Evolutionary conservation across 2,329 filamentous ascomycete species (phyloP).

Genomic region (Moelleriella libera): DNA sequence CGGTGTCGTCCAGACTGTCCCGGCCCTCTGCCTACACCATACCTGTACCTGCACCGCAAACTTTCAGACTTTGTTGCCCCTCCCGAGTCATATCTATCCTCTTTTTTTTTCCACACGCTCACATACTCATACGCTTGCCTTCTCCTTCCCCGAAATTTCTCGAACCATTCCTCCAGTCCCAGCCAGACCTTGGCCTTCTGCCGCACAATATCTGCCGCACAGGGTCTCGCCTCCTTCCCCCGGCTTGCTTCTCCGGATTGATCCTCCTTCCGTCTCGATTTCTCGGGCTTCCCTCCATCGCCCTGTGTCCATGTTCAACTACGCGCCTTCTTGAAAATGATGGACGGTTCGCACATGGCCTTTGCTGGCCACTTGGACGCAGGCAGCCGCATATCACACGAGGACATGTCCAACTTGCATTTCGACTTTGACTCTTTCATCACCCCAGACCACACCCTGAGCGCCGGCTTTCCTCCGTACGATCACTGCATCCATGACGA

Average conservation of each 20-base stretch:
- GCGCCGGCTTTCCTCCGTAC: constrained; percentile 12
- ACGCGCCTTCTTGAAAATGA: constrained; percentile 1
- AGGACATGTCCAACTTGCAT: constrained; percentile 12
- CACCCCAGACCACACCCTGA: constrained; percentile 10
- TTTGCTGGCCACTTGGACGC: constrained; percentile 9
- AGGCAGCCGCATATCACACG: constrained; percentile 11
- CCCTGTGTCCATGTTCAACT: background rate
- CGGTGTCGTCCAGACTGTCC: background rate
- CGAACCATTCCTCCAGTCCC: background rate
- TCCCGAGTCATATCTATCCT: background rate
- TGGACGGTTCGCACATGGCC: constrained; percentile 10
- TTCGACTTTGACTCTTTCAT: constrained; percentile 14
- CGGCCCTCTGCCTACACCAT: background rate
- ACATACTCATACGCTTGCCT: background rate
- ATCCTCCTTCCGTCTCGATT: background rate
- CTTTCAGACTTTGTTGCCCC: background rate
- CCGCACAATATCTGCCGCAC: no score
- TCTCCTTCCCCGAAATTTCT: background rate
- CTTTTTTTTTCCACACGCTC: background rate
- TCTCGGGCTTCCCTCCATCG: background rate
- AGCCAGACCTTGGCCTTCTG: no score
- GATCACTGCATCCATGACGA: constrained; percentile 16
- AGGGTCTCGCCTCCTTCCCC: no score
- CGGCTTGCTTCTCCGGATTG: no score
- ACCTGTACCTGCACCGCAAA: background rate